Evolutionary conservation across 306 rosid species (phyloP).

Genomic region (Prosopis cineraria): DNA sequence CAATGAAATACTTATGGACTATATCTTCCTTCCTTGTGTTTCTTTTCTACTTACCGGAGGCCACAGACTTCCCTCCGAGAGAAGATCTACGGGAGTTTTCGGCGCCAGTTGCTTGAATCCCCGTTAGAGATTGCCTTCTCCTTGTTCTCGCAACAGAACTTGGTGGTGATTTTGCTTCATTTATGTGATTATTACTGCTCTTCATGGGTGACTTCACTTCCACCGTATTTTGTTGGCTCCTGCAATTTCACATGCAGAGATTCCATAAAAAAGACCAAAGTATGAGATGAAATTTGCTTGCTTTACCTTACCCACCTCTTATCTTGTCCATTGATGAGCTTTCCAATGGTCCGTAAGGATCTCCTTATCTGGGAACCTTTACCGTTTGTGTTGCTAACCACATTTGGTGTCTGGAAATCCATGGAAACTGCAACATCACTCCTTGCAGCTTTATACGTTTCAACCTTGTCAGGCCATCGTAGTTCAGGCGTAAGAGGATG

Average conservation of each 20-base stretch:
- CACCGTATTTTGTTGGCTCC: constrained; percentile 62
- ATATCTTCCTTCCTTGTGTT: background rate
- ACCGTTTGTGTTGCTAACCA: constrained; percentile 50
- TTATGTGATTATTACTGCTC: constrained; percentile 31
- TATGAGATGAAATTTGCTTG: background rate
- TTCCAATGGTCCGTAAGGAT: constrained; percentile 88
- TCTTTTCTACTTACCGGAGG: constrained; percentile 55
- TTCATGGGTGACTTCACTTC: constrained; percentile 56
- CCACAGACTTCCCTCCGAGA: constrained; percentile 69
- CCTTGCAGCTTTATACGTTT: constrained; percentile 34
- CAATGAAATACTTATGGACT: background rate
- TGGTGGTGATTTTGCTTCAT: constrained; percentile 50
- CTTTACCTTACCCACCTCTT: constrained; percentile 53
- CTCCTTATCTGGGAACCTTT: constrained; percentile 85
- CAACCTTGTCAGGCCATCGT: constrained; percentile 39
- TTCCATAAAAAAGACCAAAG: constrained; percentile 1
- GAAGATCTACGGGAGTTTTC: constrained; percentile 67
- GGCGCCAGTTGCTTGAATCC: constrained; percentile 52
- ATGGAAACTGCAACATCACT: constrained; percentile 34
- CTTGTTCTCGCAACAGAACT: constrained; percentile 45
- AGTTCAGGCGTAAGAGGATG: constrained; percentile 67
- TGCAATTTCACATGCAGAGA: constrained; percentile 39
- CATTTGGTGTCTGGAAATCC: constrained; percentile 54
- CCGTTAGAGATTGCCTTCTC: constrained; percentile 85
- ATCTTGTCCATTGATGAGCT: constrained; percentile 85